These are phyloP conservation scores for Diplodia mutila DNA, from an alignment of 2,329 filamentous ascomycete genomes.

Conservation along the genomic window DNA sequence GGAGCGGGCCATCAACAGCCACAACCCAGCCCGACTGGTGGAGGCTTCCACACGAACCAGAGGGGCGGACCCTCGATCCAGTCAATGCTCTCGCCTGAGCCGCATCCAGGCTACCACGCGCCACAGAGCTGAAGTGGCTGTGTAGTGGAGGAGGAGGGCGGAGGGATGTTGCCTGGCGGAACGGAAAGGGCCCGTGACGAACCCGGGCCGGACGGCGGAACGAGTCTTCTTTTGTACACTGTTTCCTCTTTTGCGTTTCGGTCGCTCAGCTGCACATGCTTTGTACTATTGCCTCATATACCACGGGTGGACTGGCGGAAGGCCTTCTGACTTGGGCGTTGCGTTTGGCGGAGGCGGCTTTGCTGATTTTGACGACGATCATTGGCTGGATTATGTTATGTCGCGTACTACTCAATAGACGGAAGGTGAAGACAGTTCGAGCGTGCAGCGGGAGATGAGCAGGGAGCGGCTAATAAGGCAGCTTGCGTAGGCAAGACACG, in stretches of 20 bases:
- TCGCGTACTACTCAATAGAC: background rate
- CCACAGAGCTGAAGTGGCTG: background rate
- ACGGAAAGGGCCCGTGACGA: background rate
- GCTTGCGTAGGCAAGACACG: conserved; percentile 22
- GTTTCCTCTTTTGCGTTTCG: background rate
- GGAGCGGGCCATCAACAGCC: conserved; percentile 55
- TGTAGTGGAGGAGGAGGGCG: background rate
- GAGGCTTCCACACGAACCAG: conserved; percentile 27
- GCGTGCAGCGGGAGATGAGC: background rate
- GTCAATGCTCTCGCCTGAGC: conserved; percentile 40
- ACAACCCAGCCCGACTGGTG: conserved; percentile 40
- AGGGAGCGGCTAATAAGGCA: conserved; percentile 2
- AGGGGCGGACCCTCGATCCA: conserved; percentile 45
- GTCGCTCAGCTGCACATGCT: background rate
- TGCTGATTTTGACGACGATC: background rate
- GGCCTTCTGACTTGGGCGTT: conserved; percentile 14
- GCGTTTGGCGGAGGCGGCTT: background rate
- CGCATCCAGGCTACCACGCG: conserved; percentile 13
- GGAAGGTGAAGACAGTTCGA: background rate
- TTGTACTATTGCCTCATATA: conserved; percentile 20
- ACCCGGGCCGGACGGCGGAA: conserved; percentile 1
- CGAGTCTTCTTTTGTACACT: conserved; percentile 7
- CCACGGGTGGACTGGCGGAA: conserved; percentile 11
- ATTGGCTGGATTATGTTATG: background rate
- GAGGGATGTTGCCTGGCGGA: background rate